phyloP scores from a whole-genome alignment of 176 grass and related monocot species.

The Cocos nucifera region DNA sequence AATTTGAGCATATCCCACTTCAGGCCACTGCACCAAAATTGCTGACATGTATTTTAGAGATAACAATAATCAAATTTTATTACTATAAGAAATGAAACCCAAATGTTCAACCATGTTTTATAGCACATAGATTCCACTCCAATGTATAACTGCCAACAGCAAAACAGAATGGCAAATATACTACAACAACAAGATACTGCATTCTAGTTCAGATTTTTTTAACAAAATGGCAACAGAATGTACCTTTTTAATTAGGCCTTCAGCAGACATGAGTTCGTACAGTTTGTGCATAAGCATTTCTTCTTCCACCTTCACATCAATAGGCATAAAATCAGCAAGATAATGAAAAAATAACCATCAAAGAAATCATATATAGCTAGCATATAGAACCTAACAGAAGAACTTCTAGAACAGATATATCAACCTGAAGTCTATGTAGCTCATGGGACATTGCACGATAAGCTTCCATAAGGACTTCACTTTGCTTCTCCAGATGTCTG shows the following conservation, averaged over 20 bases:
- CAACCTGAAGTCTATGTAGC: constrained; percentile 62
- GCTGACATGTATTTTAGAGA: too few species aligned
- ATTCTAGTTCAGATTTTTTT: too few species aligned
- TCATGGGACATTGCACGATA: constrained; percentile 68
- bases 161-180: too few species aligned
- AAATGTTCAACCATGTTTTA: too few species aligned
- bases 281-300: constrained; percentile 81
- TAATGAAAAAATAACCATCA: neutral
- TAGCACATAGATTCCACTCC: too few species aligned
- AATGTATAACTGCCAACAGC: too few species aligned
- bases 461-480: constrained; percentile 48
- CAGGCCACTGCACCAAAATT: too few species aligned
- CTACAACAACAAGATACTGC: too few species aligned
- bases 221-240: neutral
- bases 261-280: constrained; percentile 47
- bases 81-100: too few species aligned
- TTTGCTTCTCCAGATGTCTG: constrained; percentile 88
- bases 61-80: too few species aligned
- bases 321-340: neutral
- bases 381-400: constrained; percentile 2
- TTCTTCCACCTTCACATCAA: constrained; percentile 64
- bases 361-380: too few species aligned
- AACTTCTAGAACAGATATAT: neutral
- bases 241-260: constrained; percentile 77
- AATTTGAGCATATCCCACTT: too few species aligned